Base-by-base conservation (phyloP, 768 basidiomycete species). In the Hemileccinum impolitum region DNA sequence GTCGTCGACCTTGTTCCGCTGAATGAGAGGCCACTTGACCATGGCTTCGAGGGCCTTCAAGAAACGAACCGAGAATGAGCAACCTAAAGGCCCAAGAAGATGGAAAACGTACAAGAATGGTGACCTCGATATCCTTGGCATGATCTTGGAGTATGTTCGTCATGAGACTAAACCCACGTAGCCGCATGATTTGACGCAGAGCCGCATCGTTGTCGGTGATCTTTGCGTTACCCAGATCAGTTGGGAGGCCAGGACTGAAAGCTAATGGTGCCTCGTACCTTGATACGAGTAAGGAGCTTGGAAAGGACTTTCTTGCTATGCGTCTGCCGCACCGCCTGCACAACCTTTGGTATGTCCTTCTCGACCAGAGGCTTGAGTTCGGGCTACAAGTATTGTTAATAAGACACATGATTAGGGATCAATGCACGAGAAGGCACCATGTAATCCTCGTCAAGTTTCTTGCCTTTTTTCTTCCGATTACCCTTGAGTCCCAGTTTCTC, bases 361-460 rank as follows among this genome's bases (percentile, higher is more conserved):
- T 84, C 76, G 21, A 76, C 62, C 39, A 98, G 75, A 0, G 92
- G 81, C 52, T 84, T 85, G 58, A 96, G 72, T 15, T 74, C 79
- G 0, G 93, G 91, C 89, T 94, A 59, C 0, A 53, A 39, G 34
- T 17, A 47, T 31, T 10, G n/a, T 18, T 5, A 34, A 50, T 28
- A 34, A 43, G 36, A 46, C 26, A 34, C 32, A n/a, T 21, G 32
- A 38, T 45, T 28, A 41, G 41, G 28, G n/a, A 31, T 15, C 13
- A 26, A 45, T 30, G 25, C 26, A 23, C 6, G 10, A 3, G 1
- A 28, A 59, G 75, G 58, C 60, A 94, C 94, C 72, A 83, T 79
- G 64, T 88, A 96, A 70, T 97, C 94, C 67, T 96, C 92, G 61
- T 94, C 95, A 23, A 96, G 80, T 66, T 95, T 92, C 77, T 85